Conservation (phyloP, 768 basidiomycete species). For the Russula virescens region DNA sequence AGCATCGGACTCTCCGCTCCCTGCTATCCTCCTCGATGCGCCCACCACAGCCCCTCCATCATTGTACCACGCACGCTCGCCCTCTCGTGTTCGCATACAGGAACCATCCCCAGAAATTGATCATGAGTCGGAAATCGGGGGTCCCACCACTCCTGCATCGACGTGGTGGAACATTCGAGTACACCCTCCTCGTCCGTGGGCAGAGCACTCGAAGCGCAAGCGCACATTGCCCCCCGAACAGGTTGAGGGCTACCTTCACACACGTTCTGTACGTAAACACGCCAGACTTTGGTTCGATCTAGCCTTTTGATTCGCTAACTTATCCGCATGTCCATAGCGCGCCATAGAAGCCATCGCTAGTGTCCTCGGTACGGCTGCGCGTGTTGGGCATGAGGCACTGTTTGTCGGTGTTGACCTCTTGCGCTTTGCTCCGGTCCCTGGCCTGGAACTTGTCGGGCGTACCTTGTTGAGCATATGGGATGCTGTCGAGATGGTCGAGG, state of each 20-base stretch:
- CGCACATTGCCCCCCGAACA: conserved; percentile 29
- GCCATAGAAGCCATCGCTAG: conserved; percentile 28
- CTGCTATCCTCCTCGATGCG: conserved; percentile 7
- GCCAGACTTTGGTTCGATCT: background rate
- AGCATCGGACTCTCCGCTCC: conserved; percentile 13
- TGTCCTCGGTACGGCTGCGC: conserved; percentile 38
- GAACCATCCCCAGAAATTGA: conserved; percentile 1
- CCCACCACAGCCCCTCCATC: background rate
- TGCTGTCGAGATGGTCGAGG: conserved; percentile 53
- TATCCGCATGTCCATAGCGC: conserved; percentile 20
- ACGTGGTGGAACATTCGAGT: conserved; percentile 27
- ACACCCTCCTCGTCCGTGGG: conserved; percentile 27
- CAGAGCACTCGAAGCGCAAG: conserved; percentile 24
- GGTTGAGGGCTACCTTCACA: conserved; percentile 28
- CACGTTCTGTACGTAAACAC: conserved; percentile 26
- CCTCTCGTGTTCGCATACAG: conserved; percentile 1
- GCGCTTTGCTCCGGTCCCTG: conserved; percentile 50
- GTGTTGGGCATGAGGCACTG: conserved; percentile 43
- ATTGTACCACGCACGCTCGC: conserved; percentile 20
- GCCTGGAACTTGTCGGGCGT: conserved; percentile 46
- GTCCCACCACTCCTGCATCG: conserved; percentile 8
- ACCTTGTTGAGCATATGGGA: conserved; percentile 62
- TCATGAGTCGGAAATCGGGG: conserved; percentile 16
- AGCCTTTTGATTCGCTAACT: background rate
- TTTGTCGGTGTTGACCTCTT: conserved; percentile 39